Percentiles rank a stretch among this genome's conserved stretches.
phyloP scores from a whole-genome alignment of 2,329 filamentous ascomycete genomes.

The Cladosporium sp. region DNA sequence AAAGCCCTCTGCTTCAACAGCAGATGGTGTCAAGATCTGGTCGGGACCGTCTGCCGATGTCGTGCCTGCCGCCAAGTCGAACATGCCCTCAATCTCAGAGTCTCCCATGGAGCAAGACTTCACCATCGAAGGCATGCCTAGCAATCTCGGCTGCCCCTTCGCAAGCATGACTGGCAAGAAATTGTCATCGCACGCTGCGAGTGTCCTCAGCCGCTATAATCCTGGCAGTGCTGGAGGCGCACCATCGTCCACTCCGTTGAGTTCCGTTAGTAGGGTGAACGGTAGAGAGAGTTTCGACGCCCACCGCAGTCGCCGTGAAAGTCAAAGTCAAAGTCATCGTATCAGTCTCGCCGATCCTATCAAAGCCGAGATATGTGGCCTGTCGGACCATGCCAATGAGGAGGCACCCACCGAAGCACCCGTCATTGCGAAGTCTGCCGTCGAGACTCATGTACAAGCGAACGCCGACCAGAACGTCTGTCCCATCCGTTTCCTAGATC shows the following conservation, averaged over 20 bases:
- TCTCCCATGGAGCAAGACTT: slow-evolving; percentile 78
- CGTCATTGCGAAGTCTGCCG: slow-evolving; percentile 20
- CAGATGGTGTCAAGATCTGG: slow-evolving; percentile 35
- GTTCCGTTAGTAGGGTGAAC: slow-evolving; percentile 37
- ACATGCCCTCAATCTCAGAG: slow-evolving; percentile 41
- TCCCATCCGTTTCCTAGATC: slow-evolving; percentile 88
- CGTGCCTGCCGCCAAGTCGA: slow-evolving; percentile 35
- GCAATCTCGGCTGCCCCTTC: slow-evolving; percentile 80
- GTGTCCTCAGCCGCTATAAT: slow-evolving; percentile 42
- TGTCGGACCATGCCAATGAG: slow-evolving; percentile 30
- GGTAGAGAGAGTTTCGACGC: slow-evolving; percentile 44
- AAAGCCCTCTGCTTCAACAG: slow-evolving; percentile 20
- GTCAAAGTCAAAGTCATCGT: slow-evolving; percentile 32
- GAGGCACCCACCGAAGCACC: slow-evolving; percentile 8
- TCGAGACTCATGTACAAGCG: slow-evolving; percentile 23
- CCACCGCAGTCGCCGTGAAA: slow-evolving; percentile 25
- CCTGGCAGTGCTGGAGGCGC: slow-evolving; percentile 19
- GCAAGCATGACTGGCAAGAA: slow-evolving; percentile 51
- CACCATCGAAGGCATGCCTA: slow-evolving; percentile 79
- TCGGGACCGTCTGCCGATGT: slow-evolving; percentile 39
- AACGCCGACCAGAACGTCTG: slow-evolving; percentile 61
- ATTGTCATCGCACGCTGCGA: slow-evolving; percentile 40
- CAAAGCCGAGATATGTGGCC: slow-evolving; percentile 39
- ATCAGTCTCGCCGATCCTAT: slow-evolving; percentile 37
- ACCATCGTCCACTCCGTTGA: slow-evolving; percentile 30